phyloP scores from a whole-genome alignment of 73 alveolate genomes.

The Stentor roeselii region DNA sequence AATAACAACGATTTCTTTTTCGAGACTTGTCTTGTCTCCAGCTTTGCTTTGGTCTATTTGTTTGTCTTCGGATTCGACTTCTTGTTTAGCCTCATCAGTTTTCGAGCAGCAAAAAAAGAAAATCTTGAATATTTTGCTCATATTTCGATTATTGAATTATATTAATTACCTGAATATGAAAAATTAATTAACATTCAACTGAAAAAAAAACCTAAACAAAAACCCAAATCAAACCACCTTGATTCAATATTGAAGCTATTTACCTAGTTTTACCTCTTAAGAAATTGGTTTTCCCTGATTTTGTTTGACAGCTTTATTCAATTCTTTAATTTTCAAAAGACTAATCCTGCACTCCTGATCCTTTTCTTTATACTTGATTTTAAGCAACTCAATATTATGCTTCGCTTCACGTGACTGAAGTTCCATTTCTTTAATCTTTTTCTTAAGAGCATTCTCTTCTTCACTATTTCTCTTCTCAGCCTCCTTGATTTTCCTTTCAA shows the following conservation, averaged over 20 bases:
- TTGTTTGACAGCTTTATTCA: slow-evolving; percentile 22
- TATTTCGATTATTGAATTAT: no score
- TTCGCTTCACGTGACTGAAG: neutral
- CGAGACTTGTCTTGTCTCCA: neutral
- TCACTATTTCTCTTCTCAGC: neutral
- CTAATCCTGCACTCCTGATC: slow-evolving; percentile 29
- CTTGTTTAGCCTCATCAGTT: neutral
- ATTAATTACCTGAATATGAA: no score
- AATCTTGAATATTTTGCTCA: neutral
- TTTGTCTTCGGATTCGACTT: neutral
- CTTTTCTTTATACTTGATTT: slow-evolving; percentile 11
- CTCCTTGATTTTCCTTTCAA: neutral
- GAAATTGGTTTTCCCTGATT: slow-evolving; percentile 23
- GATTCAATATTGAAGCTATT: no score
- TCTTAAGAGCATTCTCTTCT: neutral
- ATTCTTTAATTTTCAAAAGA: slow-evolving; percentile 15
- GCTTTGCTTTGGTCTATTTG: neutral
- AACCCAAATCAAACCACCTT: no score
- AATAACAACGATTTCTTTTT: neutral
- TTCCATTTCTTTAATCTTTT: slow-evolving; percentile 5
- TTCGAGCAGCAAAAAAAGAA: neutral
- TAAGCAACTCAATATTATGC: neutral
- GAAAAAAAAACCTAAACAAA: no score
- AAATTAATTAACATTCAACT: no score
- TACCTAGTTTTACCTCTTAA: no score